Conservation (phyloP, 352 stramenopile species). For the Phytopythium chamaehyphon region DNA sequence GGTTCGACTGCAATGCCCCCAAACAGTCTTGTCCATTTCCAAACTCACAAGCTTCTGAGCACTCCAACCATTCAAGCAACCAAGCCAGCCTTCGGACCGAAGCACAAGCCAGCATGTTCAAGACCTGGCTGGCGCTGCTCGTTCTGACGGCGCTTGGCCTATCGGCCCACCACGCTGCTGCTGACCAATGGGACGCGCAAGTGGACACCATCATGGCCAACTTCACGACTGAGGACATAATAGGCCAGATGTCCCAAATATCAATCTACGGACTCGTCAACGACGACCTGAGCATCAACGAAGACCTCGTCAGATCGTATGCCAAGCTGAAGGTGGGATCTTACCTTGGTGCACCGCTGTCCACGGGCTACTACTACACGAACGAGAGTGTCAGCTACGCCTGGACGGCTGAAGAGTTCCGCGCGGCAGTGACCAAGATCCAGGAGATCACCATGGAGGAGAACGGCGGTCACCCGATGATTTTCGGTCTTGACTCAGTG, state of each 20-base stretch:
- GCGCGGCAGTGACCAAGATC: slow-evolving; percentile 56
- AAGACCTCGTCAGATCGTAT: slow-evolving; percentile 44
- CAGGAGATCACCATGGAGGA: slow-evolving; percentile 58
- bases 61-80: no score
- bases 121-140: no score
- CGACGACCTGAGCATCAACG: slow-evolving; percentile 38
- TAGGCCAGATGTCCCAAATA: slow-evolving; percentile 17
- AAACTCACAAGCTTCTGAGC: no score
- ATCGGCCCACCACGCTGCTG: slow-evolving; percentile 3
- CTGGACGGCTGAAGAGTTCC: slow-evolving; percentile 65
- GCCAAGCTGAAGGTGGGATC: slow-evolving; percentile 77
- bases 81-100: no score
- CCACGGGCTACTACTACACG: slow-evolving; percentile 14
- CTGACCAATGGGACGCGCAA: slow-evolving; percentile 10
- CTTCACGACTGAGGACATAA: slow-evolving; percentile 12
- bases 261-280: slow-evolving; percentile 6
- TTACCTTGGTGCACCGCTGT: slow-evolving; percentile 76
- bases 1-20: no score
- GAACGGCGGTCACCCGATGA: slow-evolving; percentile 30
- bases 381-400: slow-evolving; percentile 26
- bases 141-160: background rate
- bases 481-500: background rate
- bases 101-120: no score
- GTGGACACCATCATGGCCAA: slow-evolving; percentile 12
- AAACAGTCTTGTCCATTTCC: no score